These are phyloP conservation scores for Lactuca saligna DNA, from an alignment of 129 eudicot species.

Conservation along the genomic window DNA sequence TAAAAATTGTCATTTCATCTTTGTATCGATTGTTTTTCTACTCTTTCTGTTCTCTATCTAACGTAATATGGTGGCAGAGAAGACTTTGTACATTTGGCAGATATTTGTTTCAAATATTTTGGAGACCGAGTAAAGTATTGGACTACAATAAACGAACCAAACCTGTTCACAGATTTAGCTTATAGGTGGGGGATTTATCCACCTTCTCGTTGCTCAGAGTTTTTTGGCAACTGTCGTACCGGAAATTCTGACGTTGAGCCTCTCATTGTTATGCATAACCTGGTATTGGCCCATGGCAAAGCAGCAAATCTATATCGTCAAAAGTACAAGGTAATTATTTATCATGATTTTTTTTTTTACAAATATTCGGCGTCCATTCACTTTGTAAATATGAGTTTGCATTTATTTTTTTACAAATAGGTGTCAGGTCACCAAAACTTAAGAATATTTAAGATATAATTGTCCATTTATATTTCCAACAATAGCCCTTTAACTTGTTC, in stretches of 20 bases:
- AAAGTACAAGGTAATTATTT: conserved; percentile 45
- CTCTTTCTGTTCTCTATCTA: not conserved
- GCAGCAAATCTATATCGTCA: conserved; percentile 62
- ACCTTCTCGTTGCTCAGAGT: conserved; percentile 66
- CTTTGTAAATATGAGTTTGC: no score
- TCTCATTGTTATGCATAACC: conserved; percentile 59
- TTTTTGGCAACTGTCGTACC: conserved; percentile 54
- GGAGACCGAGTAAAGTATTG: conserved; percentile 78
- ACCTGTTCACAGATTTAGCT: conserved; percentile 31
- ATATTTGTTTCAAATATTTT: conserved; percentile 58
- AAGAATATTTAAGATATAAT: no score
- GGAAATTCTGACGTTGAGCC: conserved; percentile 82
- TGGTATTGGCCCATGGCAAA: conserved; percentile 74
- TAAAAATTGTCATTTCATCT: not conserved
- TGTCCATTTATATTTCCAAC: no score
- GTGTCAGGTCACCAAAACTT: no score
- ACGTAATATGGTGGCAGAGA: conserved; percentile 41
- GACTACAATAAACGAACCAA: conserved; percentile 73
- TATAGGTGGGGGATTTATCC: conserved; percentile 47
- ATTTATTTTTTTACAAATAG: no score
- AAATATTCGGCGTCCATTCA: no score
- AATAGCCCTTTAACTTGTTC: no score
- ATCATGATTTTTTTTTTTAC: no score
- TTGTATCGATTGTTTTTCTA: no score
- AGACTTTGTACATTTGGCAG: conserved; percentile 60